Percentiles rank a stretch among this genome's conserved stretches.
These are phyloP conservation scores for Hevea brasiliensis DNA, from an alignment of 345 rosid species.

Conservation along the genomic window DNA sequence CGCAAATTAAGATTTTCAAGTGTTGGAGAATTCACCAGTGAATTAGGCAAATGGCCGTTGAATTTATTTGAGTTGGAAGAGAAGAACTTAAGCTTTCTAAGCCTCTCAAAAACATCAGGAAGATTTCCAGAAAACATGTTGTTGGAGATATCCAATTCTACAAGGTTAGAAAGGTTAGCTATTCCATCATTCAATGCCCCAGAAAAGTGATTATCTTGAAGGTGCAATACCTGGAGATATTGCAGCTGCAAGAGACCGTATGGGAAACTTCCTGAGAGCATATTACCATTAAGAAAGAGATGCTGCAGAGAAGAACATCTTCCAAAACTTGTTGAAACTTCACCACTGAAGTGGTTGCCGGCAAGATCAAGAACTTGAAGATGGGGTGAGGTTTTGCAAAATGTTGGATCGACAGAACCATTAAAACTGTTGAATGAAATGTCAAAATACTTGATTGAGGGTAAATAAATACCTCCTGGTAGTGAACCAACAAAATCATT, in stretches of 20 bases:
- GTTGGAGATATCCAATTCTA: constrained; percentile 29
- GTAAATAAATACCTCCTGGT: constrained; percentile 9
- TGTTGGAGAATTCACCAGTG: constrained; percentile 34
- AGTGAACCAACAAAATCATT: constrained; percentile 23
- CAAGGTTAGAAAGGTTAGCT: constrained; percentile 26
- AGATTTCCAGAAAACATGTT: constrained; percentile 31
- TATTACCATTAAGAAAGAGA: constrained; percentile 29
- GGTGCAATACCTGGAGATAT: constrained; percentile 21
- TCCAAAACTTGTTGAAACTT: constrained; percentile 18
- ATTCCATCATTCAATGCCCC: constrained; percentile 24
- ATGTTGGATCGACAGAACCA: constrained; percentile 12
- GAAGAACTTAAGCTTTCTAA: constrained; percentile 28
- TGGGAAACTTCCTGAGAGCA: constrained; percentile 27
- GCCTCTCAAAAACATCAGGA: constrained; percentile 35
- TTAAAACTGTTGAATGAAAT: constrained; percentile 26
- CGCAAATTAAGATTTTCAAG: constrained; percentile 16
- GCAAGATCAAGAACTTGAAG: constrained; percentile 28
- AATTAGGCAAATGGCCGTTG: constrained; percentile 31
- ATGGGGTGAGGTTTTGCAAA: constrained; percentile 23
- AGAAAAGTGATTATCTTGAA: constrained; percentile 28
- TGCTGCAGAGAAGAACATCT: constrained; percentile 31
- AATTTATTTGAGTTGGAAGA: constrained; percentile 23
- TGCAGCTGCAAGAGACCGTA: constrained; percentile 22
- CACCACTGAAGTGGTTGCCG: constrained; percentile 28
- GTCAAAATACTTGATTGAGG: constrained; percentile 24